A percentile compares a stretch with the other conserved stretches of the same genome.
phyloP scores from a whole-genome alignment of 2,329 filamentous ascomycete species.

The Tricladium varicosporioides region DNA sequence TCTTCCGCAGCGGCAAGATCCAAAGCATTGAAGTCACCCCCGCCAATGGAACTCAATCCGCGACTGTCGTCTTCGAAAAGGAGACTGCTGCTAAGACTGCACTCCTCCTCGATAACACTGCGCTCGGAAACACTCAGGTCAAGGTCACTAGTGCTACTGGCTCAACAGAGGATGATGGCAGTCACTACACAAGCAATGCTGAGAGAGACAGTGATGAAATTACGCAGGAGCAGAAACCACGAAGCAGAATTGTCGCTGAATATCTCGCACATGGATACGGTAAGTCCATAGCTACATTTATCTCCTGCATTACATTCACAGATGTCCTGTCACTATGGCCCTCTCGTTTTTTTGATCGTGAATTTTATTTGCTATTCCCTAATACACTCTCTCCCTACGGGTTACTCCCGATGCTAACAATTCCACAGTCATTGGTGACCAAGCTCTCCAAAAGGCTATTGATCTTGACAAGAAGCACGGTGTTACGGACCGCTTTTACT shows the following conservation, averaged over 20 bases:
- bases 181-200: conserved; percentile 51
- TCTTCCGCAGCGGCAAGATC: conserved; percentile 76
- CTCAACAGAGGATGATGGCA: conserved; percentile 56
- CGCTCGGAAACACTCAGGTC: conserved; percentile 85
- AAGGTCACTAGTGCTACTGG: conserved; percentile 66
- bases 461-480: conserved; percentile 88
- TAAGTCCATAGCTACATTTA: neutral
- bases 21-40: conserved; percentile 72
- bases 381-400: neutral
- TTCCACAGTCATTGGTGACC: conserved; percentile 50
- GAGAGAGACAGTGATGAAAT: conserved; percentile 67
- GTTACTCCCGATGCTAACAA: conserved; percentile 1
- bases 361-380: neutral
- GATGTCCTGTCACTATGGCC: neutral
- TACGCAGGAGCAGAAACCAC: conserved; percentile 94
- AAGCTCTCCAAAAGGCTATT: conserved; percentile 77
- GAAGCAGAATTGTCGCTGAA: conserved; percentile 89
- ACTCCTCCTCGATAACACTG: conserved; percentile 93
- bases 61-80: conserved; percentile 96
- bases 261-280: conserved; percentile 93
- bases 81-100: conserved; percentile 95
- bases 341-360: neutral
- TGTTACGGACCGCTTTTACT: conserved; percentile 76
- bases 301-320: neutral
- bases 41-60: conserved; percentile 69